Percentiles rank a stretch among this genome's conserved stretches.
Conservation (phyloP, 23 red algal genomes). For the Chondrus crispus region DNA sequence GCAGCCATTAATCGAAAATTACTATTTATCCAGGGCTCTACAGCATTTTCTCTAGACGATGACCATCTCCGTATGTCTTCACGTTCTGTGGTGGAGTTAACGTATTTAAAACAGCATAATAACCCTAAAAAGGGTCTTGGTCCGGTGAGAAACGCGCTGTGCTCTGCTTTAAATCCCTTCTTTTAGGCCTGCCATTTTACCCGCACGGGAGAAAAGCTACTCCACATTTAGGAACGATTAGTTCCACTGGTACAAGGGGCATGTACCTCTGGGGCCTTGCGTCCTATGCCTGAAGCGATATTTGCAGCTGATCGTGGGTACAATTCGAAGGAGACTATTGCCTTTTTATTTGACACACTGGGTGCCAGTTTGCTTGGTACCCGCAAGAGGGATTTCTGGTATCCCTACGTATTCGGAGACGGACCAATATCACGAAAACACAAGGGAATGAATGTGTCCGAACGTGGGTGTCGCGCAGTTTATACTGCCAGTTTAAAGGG, state of each 20-base stretch:
- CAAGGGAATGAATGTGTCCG: not conserved
- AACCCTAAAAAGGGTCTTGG: conserved; percentile 8
- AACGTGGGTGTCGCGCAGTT: not conserved
- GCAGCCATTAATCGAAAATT: not conserved
- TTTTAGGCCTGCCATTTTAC: not conserved
- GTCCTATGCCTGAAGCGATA: not conserved
- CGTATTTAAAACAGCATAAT: not conserved
- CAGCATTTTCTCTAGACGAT: not conserved
- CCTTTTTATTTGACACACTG: not conserved
- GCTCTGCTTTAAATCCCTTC: not conserved
- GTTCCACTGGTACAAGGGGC: not conserved
- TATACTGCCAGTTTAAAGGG: not conserved
- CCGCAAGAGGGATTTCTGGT: not conserved
- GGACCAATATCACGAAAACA: not conserved
- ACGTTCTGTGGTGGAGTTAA: not conserved
- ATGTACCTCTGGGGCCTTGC: not conserved
- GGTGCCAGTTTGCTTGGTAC: conserved; percentile 3
- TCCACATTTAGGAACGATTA: conserved; percentile 10
- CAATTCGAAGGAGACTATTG: not conserved
- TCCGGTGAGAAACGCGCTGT: not conserved
- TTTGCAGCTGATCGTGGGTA: conserved; percentile 9
- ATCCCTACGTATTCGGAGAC: conserved; percentile 1
- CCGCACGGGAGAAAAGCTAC: not conserved
- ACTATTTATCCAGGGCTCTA: not conserved
- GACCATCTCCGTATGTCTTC: conserved; percentile 5